Conservation (phyloP, 768 basidiomycete species). For the Hortiboletus campestris region DNA sequence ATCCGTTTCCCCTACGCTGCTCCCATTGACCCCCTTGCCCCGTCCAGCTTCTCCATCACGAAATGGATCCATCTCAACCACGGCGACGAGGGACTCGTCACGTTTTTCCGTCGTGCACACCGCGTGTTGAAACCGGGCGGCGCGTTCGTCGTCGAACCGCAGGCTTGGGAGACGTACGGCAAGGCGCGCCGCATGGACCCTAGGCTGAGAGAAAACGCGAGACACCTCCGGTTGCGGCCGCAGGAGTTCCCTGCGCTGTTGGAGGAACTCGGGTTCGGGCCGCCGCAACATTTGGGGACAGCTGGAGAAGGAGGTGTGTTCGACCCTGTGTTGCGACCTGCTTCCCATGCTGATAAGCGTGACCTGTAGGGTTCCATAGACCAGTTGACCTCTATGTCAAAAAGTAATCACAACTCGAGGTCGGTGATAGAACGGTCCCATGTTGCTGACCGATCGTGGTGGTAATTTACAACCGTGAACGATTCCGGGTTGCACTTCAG, state of each 20-base stretch:
- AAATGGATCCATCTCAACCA: conserved; percentile 92
- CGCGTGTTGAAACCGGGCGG: conserved; percentile 60
- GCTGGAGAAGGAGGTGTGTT: conserved; percentile 64
- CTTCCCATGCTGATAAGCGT: neutral
- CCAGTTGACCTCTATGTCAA: conserved; percentile 65
- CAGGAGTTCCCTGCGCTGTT: conserved; percentile 59
- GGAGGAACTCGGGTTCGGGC: conserved; percentile 59
- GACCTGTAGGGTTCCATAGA: conserved; percentile 18
- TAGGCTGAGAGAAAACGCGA: conserved; percentile 61
- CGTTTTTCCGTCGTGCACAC: conserved; percentile 66
- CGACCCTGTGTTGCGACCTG: too few relatives aligned
- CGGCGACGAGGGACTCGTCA: conserved; percentile 68
- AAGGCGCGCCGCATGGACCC: conserved; percentile 72
- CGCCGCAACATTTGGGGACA: conserved; percentile 46
- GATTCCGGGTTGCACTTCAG: too few relatives aligned
- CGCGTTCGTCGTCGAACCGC: conserved; percentile 76
- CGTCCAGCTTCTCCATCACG: conserved; percentile 61
- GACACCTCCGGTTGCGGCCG: conserved; percentile 56
- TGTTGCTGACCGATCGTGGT: too few relatives aligned
- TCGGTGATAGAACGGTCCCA: too few relatives aligned
- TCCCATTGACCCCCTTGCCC: neutral
- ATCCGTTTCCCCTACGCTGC: neutral
- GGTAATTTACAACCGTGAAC: too few relatives aligned
- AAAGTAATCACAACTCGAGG: too few relatives aligned
- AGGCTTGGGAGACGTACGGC: conserved; percentile 80